phyloP scores from a whole-genome alignment of 2,329 filamentous ascomycete genomes.

The Xylaria sp. region DNA sequence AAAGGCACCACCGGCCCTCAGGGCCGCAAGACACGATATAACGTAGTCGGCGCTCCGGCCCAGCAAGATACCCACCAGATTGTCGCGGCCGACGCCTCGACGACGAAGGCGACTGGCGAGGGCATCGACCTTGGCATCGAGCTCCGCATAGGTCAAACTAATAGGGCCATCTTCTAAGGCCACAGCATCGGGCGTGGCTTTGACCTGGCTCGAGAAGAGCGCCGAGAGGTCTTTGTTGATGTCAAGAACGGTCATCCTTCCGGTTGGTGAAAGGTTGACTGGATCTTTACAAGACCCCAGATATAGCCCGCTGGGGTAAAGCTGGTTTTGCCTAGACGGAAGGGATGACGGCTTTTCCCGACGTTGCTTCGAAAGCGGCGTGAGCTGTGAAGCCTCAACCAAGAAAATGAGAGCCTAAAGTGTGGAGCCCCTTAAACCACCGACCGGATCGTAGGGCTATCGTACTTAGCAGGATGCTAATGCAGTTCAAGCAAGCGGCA shows the following conservation, averaged over 20 bases:
- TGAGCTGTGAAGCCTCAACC: constrained; percentile 11
- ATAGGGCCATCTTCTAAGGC: constrained; percentile 77
- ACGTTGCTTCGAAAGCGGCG: background rate
- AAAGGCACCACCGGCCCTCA: constrained; percentile 82
- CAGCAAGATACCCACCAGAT: constrained; percentile 79
- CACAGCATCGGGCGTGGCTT: constrained; percentile 73
- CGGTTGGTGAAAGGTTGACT: background rate
- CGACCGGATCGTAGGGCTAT: constrained; percentile 20
- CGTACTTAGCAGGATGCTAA: constrained; percentile 5
- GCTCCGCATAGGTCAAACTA: constrained; percentile 77
- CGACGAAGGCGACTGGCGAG: constrained; percentile 72
- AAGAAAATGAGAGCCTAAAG: constrained; percentile 7
- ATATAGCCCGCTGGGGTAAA: background rate
- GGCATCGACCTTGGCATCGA: constrained; percentile 73
- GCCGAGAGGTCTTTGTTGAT: constrained; percentile 77
- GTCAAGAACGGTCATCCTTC: constrained; percentile 73
- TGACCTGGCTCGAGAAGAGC: constrained; percentile 76
- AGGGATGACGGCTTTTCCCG: background rate
- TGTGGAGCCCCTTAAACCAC: constrained; percentile 29
- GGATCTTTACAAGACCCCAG: constrained; percentile 6
- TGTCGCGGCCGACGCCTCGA: constrained; percentile 77
- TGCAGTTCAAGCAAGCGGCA: constrained; percentile 7
- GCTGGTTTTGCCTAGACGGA: constrained; percentile 6
- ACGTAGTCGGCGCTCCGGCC: constrained; percentile 82
- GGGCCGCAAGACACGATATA: constrained; percentile 79